Evolutionary conservation across 768 basidiomycete genomes (phyloP), one percentile per base, ranked within the genome.

Genomic region (Hebeloma cylindrosporum): DNA sequence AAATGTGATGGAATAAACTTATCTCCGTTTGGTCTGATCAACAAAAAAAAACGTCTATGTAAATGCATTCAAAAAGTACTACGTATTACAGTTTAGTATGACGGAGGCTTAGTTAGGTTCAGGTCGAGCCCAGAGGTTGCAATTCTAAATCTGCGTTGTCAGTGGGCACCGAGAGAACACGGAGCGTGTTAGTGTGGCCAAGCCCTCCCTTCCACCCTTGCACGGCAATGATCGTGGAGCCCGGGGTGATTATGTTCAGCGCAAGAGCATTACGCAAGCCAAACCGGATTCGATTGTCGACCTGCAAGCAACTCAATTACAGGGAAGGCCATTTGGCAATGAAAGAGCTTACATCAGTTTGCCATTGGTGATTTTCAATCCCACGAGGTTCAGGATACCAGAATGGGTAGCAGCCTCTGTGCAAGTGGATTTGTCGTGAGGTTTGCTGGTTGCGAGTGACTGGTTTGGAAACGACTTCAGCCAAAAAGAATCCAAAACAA

Each of bases 191-290:
- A 53, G 92, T 94, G 70, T 96, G 93, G 23, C 93, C 94, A 33
- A 96, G 80, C 47, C 96, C 96, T 32, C 93, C 91, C 72, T 93
- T 95, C 95, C 95, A 99, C n/a, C 96, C 96, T 68, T 98, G 96
- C 4, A 99, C 88, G 37, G 95, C 95, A 51, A 98, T 75, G 60
- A 99, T 79, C 18, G 93, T 91, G 41, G 83, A 83, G 43, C 92
- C 90, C 27, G 91, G 82, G 59, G 83, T 82, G 73, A 98, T 84
- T 62, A 99, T 79, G 52, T 88, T 86, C 67, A 99, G 69, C 13
- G 71, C 77, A 33, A 97, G 74, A 3, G 90, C 96, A 61, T 75
- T 85, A 62, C 82, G 78, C 66, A 98, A 77, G 47, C 94, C 93
- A 59, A 83, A 94, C 48, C 91, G 83, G 61, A 88, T 87, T 52